Evolutionary conservation across 2,329 filamentous ascomycete species (phyloP).

Genomic region (Chrysoporthe puriensis): DNA sequence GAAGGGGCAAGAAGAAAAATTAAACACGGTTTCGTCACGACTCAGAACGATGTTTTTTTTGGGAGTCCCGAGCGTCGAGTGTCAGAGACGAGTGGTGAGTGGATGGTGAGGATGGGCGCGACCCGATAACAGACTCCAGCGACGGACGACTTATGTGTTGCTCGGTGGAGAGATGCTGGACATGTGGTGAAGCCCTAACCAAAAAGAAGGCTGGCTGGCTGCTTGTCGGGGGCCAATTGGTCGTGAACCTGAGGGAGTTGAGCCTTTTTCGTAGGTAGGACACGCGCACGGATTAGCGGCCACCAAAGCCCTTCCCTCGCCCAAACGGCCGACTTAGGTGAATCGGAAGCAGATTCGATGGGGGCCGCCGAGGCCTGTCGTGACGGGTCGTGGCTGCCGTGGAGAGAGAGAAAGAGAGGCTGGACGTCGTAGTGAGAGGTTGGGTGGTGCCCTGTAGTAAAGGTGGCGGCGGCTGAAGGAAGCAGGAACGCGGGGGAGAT

Average conservation of each 20-base stretch:
- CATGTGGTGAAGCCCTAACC: conserved; percentile 30
- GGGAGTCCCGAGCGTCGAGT: background rate
- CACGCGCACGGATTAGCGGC: too few species aligned
- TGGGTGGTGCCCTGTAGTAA: conserved; percentile 17
- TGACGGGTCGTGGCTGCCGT: conserved; percentile 22
- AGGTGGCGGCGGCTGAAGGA: conserved; percentile 17
- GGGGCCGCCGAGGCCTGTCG: conserved; percentile 2
- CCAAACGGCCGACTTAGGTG: background rate
- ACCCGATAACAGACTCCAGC: background rate
- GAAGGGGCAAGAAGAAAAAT: background rate
- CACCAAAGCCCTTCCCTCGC: background rate
- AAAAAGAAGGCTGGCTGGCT: conserved; percentile 25
- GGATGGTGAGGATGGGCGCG: conserved; percentile 4
- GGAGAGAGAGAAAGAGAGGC: background rate
- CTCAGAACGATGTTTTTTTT: background rate
- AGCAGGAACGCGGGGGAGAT: conserved; percentile 20
- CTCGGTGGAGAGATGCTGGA: conserved; percentile 25
- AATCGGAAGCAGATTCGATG: conserved; percentile 12
- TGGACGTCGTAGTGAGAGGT: conserved; percentile 16
- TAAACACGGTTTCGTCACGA: background rate
- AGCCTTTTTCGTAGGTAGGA: conserved; percentile 3
- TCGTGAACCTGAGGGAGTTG: conserved; percentile 5
- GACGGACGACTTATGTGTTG: conserved; percentile 18
- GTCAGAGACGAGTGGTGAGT: conserved; percentile 9
- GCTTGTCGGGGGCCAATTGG: conserved; percentile 9